phyloP scores from a whole-genome alignment of 129 eudicot species.

The carrot (Daucus carota) region DNA sequence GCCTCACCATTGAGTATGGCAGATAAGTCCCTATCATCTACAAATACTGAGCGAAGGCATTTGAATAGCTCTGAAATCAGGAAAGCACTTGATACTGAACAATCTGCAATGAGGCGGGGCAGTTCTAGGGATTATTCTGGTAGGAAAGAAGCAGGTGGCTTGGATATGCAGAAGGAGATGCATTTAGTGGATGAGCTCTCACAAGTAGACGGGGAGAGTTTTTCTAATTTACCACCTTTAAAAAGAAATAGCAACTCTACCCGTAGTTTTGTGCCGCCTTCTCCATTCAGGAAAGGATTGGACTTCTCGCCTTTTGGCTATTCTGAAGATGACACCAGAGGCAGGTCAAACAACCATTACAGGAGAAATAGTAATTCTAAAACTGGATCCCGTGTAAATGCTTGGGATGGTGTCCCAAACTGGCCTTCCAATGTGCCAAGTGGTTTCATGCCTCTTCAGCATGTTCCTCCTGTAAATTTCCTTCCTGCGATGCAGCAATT shows the following conservation, averaged over 20 bases:
- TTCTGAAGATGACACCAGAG: slow-evolving; percentile 54
- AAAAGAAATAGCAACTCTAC: slow-evolving; percentile 33
- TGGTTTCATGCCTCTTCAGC: slow-evolving; percentile 83
- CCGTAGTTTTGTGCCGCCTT: slow-evolving; percentile 47
- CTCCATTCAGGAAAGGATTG: slow-evolving; percentile 40
- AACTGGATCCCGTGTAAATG: slow-evolving; percentile 50
- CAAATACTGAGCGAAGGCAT: slow-evolving; percentile 48
- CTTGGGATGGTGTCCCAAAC: slow-evolving; percentile 76
- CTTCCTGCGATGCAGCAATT: slow-evolving; percentile 74
- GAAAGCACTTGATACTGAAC: slow-evolving; percentile 60
- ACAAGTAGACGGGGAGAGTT: slow-evolving; percentile 50
- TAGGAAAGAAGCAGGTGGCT: slow-evolving; percentile 48
- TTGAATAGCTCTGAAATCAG: slow-evolving; percentile 43
- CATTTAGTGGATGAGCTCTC: slow-evolving; percentile 43
- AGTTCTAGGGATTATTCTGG: slow-evolving; percentile 49
- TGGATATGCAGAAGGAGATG: slow-evolving; percentile 38
- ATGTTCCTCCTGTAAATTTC: slow-evolving; percentile 67
- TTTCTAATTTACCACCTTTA: slow-evolving; percentile 60
- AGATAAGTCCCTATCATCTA: slow-evolving; percentile 68
- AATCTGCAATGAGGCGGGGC: slow-evolving; percentile 51
- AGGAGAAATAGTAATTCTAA: slow-evolving; percentile 58
- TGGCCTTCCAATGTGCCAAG: slow-evolving; percentile 76
- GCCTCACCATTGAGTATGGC: slow-evolving; percentile 38
- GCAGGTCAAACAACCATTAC: slow-evolving; percentile 49
- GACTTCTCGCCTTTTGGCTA: slow-evolving; percentile 41